These are phyloP conservation scores for Anthoceros angustus DNA, from an alignment of 225 moss, liverwort and hornwort species.

Conservation along the genomic window DNA sequence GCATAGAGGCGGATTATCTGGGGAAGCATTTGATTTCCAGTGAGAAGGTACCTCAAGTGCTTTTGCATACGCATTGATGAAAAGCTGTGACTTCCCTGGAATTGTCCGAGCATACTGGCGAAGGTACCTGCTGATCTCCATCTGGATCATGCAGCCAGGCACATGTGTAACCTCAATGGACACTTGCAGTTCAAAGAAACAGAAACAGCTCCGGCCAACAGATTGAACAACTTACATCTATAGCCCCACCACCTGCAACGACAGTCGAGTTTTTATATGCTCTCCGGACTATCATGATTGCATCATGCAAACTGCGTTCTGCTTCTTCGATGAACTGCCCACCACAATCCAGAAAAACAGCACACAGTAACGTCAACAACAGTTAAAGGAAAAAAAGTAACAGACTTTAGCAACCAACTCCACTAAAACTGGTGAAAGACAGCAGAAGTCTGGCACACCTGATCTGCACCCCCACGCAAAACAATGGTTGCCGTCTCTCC, in stretches of 20 bases:
- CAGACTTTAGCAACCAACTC: too few relatives aligned
- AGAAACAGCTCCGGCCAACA: too few relatives aligned
- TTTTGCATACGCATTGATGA: conserved; percentile 92
- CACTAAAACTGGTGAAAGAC: background rate
- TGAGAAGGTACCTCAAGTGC: conserved; percentile 88
- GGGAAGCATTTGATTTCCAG: too few relatives aligned
- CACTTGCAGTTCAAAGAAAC: too few relatives aligned
- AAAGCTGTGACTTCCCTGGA: conserved; percentile 80
- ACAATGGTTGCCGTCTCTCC: conserved; percentile 93
- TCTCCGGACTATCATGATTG: conserved; percentile 96
- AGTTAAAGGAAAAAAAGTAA: too few relatives aligned
- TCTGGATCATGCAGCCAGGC: conserved; percentile 22
- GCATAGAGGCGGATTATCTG: too few relatives aligned
- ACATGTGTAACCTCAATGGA: too few relatives aligned
- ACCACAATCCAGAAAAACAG: background rate
- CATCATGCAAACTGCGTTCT: conserved; percentile 95
- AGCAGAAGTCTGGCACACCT: conserved; percentile 26
- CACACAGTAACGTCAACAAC: too few relatives aligned
- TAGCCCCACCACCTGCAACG: conserved; percentile 93
- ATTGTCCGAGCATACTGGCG: conserved; percentile 84
- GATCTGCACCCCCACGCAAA: conserved; percentile 90
- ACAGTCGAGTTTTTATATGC: conserved; percentile 91
- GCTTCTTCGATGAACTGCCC: conserved; percentile 94
- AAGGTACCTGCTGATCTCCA: conserved; percentile 88
- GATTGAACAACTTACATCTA: conserved; percentile 98